Conservation (phyloP, 495 filamentous ascomycete genomes). For the Neurospora discreta region DNA sequence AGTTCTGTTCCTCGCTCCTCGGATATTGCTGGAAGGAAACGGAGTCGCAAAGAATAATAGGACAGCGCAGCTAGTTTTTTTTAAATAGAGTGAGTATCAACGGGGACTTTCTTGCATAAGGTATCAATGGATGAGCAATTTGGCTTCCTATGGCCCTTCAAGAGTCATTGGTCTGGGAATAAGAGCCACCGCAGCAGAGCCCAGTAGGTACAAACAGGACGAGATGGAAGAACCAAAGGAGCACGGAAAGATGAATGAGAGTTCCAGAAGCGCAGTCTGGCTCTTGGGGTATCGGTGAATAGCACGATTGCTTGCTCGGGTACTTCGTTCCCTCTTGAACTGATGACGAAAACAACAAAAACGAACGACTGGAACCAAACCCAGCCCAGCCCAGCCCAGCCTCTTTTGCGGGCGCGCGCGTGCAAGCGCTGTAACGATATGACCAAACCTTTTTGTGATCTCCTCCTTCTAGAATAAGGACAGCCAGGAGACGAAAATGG, state of each 20-base stretch:
- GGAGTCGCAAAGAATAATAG: background rate
- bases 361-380: background rate
- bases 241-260: background rate
- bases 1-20: background rate
- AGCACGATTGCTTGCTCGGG: background rate
- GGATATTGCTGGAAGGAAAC: background rate
- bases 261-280: background rate
- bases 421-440: background rate
- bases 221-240: background rate
- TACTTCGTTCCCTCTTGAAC: background rate
- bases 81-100: background rate
- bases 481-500: background rate
- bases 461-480: background rate
- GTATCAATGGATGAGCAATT: background rate
- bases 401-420: background rate
- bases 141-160: background rate
- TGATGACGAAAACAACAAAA: background rate
- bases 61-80: background rate
- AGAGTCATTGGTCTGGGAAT: background rate
- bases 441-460: background rate
- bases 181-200: background rate
- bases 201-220: background rate
- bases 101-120: background rate
- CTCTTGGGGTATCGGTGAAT: background rate
- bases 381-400: background rate